These are phyloP conservation scores for Arxiozyma slooffiae DNA, from an alignment of 1,139 yeast species.

Conservation along the genomic window DNA sequence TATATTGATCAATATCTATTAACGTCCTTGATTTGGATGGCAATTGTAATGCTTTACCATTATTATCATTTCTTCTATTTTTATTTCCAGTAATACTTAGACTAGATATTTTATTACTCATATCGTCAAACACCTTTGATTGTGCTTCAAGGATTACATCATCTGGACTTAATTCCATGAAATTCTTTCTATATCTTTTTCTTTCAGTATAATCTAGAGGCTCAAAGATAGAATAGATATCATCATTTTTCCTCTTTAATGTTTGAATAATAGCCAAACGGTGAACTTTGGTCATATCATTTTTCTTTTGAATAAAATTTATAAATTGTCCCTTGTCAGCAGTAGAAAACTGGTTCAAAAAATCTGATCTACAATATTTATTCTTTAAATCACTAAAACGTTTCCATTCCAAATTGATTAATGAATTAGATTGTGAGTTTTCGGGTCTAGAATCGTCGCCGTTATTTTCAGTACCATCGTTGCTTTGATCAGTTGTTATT, in stretches of 20 bases:
- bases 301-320: not conserved
- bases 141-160: slow-evolving; percentile 61
- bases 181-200: slow-evolving; percentile 39
- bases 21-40: slow-evolving; percentile 3
- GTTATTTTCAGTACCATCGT: not conserved
- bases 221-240: slow-evolving; percentile 18
- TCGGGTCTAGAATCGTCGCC: not conserved
- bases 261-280: not conserved
- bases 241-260: slow-evolving; percentile 2
- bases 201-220: slow-evolving; percentile 12
- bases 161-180: slow-evolving; percentile 73
- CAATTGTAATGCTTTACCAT: not conserved
- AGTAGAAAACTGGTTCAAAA: not conserved
- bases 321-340: not conserved
- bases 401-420: not conserved
- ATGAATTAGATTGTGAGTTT: not conserved
- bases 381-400: not conserved
- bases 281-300: not conserved
- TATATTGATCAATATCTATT: slow-evolving; percentile 4
- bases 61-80: slow-evolving; percentile 1
- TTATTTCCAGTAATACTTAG: slow-evolving; percentile 4
- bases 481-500: not conserved
- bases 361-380: not conserved
- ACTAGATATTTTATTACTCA: slow-evolving; percentile 14
- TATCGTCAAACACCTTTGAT: slow-evolving; percentile 39